Conservation (phyloP, 225 moss, liverwort and hornwort genomes). For the Marchantia polymorpha region DNA sequence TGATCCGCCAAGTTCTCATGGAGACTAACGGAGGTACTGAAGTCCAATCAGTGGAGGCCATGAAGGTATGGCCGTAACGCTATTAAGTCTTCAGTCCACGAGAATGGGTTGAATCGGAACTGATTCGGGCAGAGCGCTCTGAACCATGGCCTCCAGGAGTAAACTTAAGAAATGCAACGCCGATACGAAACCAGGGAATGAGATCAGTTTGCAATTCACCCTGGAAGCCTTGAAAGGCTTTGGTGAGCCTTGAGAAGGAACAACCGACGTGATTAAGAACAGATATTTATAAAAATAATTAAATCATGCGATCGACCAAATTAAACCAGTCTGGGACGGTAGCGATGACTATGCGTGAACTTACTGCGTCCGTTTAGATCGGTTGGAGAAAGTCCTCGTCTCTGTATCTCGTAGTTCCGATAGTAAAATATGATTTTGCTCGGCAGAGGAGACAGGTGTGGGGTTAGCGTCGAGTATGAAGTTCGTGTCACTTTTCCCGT, state of each 20-base stretch:
- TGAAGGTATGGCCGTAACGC: not conserved
- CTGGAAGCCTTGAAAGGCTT: not conserved
- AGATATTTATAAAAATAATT: no score
- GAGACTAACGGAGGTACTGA: slow-evolving; percentile 15
- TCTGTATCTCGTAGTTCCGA: no score
- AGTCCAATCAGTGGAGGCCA: not conserved
- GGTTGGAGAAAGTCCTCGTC: no score
- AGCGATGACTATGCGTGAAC: no score
- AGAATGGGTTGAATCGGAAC: slow-evolving; percentile 22
- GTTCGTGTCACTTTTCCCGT: no score
- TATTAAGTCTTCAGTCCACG: slow-evolving; percentile 16
- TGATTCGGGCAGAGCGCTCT: slow-evolving; percentile 8
- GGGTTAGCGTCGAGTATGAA: no score
- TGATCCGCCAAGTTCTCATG: not conserved
- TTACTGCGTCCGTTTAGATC: no score
- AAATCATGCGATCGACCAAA: no score
- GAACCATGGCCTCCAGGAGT: not conserved
- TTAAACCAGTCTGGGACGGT: no score
- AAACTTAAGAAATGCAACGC: slow-evolving; percentile 5
- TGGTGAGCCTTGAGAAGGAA: slow-evolving; percentile 3
- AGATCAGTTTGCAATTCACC: not conserved
- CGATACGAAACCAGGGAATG: not conserved
- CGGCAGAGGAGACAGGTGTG: no score
- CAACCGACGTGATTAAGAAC: slow-evolving; percentile 8
- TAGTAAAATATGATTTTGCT: no score